Percentiles rank a stretch among this genome's conserved stretches.
phyloP scores from a whole-genome alignment of 192 early-diverging fungal genomes.

The Linnemannia zychae region DNA sequence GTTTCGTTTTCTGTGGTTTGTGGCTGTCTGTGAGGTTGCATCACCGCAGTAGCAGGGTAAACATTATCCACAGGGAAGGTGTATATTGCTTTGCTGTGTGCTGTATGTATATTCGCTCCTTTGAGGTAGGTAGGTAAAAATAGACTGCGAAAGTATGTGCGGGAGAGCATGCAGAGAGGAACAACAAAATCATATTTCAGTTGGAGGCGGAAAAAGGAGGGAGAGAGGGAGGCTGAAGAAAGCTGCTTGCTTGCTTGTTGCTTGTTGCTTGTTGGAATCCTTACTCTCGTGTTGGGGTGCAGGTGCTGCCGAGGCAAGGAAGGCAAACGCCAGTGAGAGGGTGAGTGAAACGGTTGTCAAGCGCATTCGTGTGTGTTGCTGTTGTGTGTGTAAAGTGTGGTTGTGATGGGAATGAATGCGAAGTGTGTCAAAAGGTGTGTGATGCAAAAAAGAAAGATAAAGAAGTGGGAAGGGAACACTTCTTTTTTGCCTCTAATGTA shows the following conservation, averaged over 20 bases:
- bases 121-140: background rate
- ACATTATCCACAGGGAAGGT: too few relatives aligned
- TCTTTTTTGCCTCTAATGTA: too few relatives aligned
- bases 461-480: background rate
- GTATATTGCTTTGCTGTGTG: background rate
- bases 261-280: background rate
- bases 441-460: background rate
- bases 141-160: background rate
- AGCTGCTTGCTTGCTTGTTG: too few relatives aligned
- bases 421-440: too few relatives aligned
- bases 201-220: background rate
- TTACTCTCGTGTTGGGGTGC: slow-evolving; percentile 26
- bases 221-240: too few relatives aligned
- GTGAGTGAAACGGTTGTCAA: background rate
- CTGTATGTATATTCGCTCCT: background rate
- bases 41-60: too few relatives aligned
- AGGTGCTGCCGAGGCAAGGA: slow-evolving; percentile 22
- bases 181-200: background rate
- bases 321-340: slow-evolving; percentile 4
- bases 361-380: background rate
- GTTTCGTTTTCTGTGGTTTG: too few relatives aligned
- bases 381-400: background rate
- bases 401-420: background rate
- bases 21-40: too few relatives aligned
- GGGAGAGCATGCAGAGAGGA: background rate